phyloP scores from a whole-genome alignment of 441 rosid species.

The Eruca vesicaria region DNA sequence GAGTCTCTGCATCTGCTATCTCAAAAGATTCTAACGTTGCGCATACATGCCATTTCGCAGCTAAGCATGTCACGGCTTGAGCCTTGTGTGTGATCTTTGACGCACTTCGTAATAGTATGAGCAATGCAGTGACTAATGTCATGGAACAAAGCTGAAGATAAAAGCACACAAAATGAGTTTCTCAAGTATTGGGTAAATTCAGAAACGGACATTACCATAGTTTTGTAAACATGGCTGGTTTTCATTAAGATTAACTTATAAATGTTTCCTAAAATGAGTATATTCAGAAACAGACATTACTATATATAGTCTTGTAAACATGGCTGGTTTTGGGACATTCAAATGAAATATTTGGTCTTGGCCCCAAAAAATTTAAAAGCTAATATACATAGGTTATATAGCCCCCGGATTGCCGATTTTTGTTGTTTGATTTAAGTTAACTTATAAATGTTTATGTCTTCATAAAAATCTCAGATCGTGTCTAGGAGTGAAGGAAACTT shows the following conservation, averaged over 20 bases:
- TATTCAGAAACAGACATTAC: not conserved
- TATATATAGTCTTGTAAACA: not conserved
- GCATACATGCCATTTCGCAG: constrained; percentile 87
- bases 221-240: not conserved
- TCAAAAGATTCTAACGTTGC: constrained; percentile 72
- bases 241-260: no score
- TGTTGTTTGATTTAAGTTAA: no score
- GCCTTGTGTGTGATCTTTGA: constrained; percentile 95
- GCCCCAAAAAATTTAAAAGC: not conserved
- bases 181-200: not conserved
- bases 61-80: constrained; percentile 76
- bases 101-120: constrained; percentile 72
- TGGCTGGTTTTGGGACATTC: not conserved
- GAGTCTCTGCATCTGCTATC: constrained; percentile 65
- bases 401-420: not conserved
- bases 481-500: constrained; percentile 5
- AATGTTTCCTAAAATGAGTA: no score
- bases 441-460: no score
- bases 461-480: no score
- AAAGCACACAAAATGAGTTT: not conserved
- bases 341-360: not conserved
- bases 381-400: not conserved
- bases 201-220: not conserved
- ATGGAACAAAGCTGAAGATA: constrained; percentile 72
- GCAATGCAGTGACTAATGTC: constrained; percentile 65